Evolutionary conservation across 176 grass and related monocot species (phyloP), one percentile per base, ranked within the genome.

Genomic region (Pontederia paniculata): DNA sequence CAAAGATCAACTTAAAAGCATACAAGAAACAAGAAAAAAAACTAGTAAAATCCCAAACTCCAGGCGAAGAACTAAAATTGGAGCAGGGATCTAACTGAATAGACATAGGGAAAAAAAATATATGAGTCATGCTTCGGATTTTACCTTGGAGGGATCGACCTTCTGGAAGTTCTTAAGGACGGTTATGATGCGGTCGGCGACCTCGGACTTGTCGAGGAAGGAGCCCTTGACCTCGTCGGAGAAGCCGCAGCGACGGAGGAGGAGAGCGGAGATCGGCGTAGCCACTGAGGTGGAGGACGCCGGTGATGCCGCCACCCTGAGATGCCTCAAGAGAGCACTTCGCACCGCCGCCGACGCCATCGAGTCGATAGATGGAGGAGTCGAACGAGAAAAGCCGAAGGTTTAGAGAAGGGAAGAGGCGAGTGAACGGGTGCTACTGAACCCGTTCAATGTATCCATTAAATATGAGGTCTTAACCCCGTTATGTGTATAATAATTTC

Each of bases 161-260:
- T 66, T 66, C 25, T 31, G 63, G 48, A 66, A 66, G 21, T 52
- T 66, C 63, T 66, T 66, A 15, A 66, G 23, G n/a, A 66, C 62
- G n/a, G 47, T 52, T 15, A 66, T 66, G 48, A 66, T 10, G 16
- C 63, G 63, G 52, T 66, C 63, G 47, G 45, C 12, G 9, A 66
- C 63, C 48, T 66, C 63, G 1, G 63, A 66, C 23, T 66, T 66
- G 25, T 66, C 63, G 8, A 66, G 63, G 63, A 66, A 66, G 47
- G 63, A 42, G 21, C 48, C 25, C 48, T 17, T 52, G 9, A n/a
- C 48, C 10, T 66, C 63, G 9, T 66, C 48, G 11, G 48, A 42
- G 48, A 52, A 52, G 63, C 8, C 7, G n/a, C 63, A 25, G 63
- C 63, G 63, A 12, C 21, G 45, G 47, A 50, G 9, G 25, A 51